phyloP scores from a whole-genome alignment of 2,329 filamentous ascomycete species.

The Hymenoscyphus salicellus region DNA sequence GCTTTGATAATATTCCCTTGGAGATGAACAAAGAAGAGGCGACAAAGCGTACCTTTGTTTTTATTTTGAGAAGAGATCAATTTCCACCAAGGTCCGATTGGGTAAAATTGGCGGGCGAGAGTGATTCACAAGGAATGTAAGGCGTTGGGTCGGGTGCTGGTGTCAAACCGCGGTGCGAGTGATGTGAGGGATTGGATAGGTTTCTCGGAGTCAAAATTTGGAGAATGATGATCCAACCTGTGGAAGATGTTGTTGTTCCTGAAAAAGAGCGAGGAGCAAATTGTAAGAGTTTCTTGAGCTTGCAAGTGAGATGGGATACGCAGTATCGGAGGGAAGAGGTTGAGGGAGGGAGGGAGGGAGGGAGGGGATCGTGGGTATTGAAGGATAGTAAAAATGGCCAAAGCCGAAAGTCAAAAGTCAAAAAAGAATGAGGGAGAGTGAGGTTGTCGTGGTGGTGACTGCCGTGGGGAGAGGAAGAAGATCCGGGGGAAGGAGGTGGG shows the following conservation, averaged over 20 bases:
- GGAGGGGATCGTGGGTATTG: not conserved
- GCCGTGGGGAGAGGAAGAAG: not conserved
- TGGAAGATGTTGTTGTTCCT: slow-evolving; percentile 6
- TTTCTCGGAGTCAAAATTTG: not conserved
- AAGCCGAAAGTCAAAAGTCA: slow-evolving; percentile 2
- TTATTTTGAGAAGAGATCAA: slow-evolving; percentile 2
- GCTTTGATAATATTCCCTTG: not conserved
- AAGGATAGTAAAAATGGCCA: slow-evolving; percentile 1
- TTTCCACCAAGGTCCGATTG: slow-evolving; percentile 6
- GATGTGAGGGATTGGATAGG: not conserved
- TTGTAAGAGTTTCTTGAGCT: not conserved
- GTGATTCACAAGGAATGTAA: slow-evolving; percentile 5
- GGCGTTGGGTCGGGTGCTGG: not conserved
- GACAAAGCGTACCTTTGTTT: slow-evolving; percentile 5
- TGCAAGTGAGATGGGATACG: not conserved
- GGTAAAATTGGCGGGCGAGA: not conserved
- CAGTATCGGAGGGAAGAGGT: not conserved
- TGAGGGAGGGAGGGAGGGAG: not conserved
- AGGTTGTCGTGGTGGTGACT: not conserved
- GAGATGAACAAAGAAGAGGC: not conserved
- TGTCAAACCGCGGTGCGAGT: slow-evolving; percentile 4
- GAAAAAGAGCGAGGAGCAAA: not conserved
- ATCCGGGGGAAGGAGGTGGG: slow-evolving; percentile 7
- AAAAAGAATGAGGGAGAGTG: not conserved
- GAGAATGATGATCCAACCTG: slow-evolving; percentile 12